Evolutionary conservation across 2,329 filamentous ascomycete genomes (phyloP).

Genomic region (Neocatenulostroma microsporum): DNA sequence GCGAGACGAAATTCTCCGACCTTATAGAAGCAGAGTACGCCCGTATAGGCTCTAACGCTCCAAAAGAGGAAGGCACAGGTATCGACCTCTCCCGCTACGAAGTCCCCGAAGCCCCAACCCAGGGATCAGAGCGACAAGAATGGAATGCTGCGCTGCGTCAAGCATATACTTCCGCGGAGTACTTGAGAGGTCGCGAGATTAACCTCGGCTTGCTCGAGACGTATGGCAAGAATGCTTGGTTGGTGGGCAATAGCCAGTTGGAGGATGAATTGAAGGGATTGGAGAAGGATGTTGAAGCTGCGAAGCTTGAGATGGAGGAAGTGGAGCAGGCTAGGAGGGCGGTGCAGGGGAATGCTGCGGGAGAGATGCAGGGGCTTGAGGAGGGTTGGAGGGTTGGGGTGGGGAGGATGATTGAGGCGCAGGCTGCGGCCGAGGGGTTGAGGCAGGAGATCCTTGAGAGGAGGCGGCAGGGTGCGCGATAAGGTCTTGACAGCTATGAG

Average conservation of each 20-base stretch:
- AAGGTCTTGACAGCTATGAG: not conserved
- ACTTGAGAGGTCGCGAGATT: conserved; percentile 49
- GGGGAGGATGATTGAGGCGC: conserved; percentile 72
- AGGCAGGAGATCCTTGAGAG: conserved; percentile 58
- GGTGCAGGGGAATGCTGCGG: conserved; percentile 62
- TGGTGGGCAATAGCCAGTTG: conserved; percentile 72
- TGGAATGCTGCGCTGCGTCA: conserved; percentile 47
- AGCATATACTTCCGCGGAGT: conserved; percentile 52
- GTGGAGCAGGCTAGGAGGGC: conserved; percentile 63
- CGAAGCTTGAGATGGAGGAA: conserved; percentile 62
- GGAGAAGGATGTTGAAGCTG: conserved; percentile 65
- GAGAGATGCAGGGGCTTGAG: conserved; percentile 66
- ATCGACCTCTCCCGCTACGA: conserved; percentile 81
- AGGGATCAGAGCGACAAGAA: conserved; percentile 33
- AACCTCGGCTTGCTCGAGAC: conserved; percentile 68
- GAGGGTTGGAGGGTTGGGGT: conserved; percentile 73
- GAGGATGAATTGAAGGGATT: conserved; percentile 62
- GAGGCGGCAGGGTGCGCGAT: conserved; percentile 39
- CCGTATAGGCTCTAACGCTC: conserved; percentile 51
- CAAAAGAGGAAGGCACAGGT: conserved; percentile 47
- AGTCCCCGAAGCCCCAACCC: conserved; percentile 54
- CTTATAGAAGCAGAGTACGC: conserved; percentile 61
- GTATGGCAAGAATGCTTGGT: conserved; percentile 85
- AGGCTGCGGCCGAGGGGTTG: conserved; percentile 71
- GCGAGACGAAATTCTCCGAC: conserved; percentile 53